phyloP scores from a whole-genome alignment of 75 land plant species.

The Pseudotsuga menziesii region DNA sequence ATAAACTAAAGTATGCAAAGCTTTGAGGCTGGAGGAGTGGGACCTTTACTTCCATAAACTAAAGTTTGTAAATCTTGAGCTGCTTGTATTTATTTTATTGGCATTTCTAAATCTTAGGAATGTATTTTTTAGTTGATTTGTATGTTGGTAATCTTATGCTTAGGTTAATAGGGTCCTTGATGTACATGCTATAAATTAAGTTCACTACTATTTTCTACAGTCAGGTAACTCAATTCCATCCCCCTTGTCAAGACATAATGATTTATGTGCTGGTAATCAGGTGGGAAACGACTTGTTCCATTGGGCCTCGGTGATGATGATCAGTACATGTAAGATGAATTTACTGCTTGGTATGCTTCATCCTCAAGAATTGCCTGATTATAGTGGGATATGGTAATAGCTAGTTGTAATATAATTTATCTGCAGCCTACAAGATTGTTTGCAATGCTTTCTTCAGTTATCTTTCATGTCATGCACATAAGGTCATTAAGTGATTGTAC shows the following conservation, averaged over 20 bases:
- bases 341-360: slow-evolving; percentile 73
- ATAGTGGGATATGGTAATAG: not conserved
- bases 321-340: slow-evolving; percentile 94
- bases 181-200: too few relatives aligned
- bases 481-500: not conserved
- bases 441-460: not conserved
- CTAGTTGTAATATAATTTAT: not conserved
- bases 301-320: slow-evolving; percentile 93
- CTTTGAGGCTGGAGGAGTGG: too few relatives aligned
- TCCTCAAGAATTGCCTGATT: not conserved
- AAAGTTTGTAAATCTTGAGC: too few relatives aligned
- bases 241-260: not conserved
- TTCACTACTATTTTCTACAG: too few relatives aligned
- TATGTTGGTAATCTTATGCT: too few relatives aligned
- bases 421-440: not conserved
- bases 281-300: slow-evolving; percentile 65
- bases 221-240: too few relatives aligned
- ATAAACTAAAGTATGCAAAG: too few relatives aligned
- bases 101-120: too few relatives aligned
- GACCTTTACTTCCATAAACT: too few relatives aligned
- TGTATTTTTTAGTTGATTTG: too few relatives aligned
- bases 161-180: too few relatives aligned
- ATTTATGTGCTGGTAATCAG: slow-evolving; percentile 19
- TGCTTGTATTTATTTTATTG: too few relatives aligned
- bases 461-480: not conserved